phyloP scores from a whole-genome alignment of 176 grass and related monocot species.

The Avena sativa region DNA sequence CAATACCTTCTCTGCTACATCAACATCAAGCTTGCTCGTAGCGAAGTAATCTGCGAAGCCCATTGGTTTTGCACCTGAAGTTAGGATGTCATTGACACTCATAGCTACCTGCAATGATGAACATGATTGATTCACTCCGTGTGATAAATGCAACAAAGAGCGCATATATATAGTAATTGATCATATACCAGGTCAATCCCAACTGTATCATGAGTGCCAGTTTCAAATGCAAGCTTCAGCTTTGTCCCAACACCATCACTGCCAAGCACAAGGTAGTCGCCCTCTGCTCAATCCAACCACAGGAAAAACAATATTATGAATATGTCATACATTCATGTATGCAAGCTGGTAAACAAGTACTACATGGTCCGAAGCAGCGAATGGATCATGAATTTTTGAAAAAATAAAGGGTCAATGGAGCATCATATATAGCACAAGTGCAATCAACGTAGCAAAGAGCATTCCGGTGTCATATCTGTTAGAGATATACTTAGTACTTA shows the following conservation, averaged over 20 bases:
- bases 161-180: background rate
- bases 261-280: conserved; percentile 73
- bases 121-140: background rate
- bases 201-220: conserved; percentile 93
- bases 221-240: conserved; percentile 98
- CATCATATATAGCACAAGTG: background rate
- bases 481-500: background rate
- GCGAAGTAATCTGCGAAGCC: conserved; percentile 86
- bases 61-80: conserved; percentile 86
- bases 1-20: conserved; percentile 87
- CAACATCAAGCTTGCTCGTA: conserved; percentile 86
- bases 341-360: background rate
- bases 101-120: conserved; percentile 76
- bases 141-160: conserved; percentile 10
- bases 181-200: conserved; percentile 85
- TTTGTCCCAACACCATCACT: conserved; percentile 94
- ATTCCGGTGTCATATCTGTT: background rate
- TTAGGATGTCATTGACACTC: conserved; percentile 97
- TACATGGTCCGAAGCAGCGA: background rate
- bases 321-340: background rate
- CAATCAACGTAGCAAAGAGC: background rate
- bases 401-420: background rate
- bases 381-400: background rate
- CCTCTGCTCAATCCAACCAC: conserved; percentile 55
- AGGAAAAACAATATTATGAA: background rate